Evolutionary conservation across 1,284 basidiomycete species (phyloP).

Genomic region (Ustilago nuda): DNA sequence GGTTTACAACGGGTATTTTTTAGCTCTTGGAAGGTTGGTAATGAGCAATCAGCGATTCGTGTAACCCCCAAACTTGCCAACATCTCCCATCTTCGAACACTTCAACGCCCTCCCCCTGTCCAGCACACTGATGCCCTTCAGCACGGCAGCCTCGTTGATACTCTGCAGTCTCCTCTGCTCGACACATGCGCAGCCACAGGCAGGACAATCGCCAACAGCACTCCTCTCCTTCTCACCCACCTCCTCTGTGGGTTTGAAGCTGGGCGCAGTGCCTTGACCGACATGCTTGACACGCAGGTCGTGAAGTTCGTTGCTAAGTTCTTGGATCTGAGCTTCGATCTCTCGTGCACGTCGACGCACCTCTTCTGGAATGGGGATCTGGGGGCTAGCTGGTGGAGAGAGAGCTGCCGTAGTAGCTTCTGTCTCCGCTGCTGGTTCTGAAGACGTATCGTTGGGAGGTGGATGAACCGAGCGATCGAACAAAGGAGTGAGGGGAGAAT

Average conservation of each 20-base stretch:
- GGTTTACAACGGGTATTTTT: not conserved
- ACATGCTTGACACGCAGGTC: slow-evolving; percentile 45
- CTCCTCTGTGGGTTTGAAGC: slow-evolving; percentile 8
- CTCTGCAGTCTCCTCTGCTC: slow-evolving; percentile 56
- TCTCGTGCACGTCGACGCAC: slow-evolving; percentile 46
- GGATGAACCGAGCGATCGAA: slow-evolving; percentile 36
- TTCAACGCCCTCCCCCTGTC: slow-evolving; percentile 56
- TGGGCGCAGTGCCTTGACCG: slow-evolving; percentile 35
- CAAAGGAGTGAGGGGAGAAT: slow-evolving; percentile 44
- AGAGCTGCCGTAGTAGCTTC: slow-evolving; percentile 4
- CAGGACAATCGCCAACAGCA: slow-evolving; percentile 23
- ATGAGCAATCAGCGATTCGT: slow-evolving; percentile 29
- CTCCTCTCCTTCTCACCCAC: slow-evolving; percentile 15
- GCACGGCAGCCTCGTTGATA: slow-evolving; percentile 57
- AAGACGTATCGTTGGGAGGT: not conserved
- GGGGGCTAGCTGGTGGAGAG: slow-evolving; percentile 24
- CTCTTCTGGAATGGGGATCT: slow-evolving; percentile 39
- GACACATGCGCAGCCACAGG: slow-evolving; percentile 54
- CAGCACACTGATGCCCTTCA: slow-evolving; percentile 56
- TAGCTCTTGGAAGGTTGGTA: not conserved
- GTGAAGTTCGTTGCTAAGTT: slow-evolving; percentile 46
- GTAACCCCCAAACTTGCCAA: slow-evolving; percentile 56
- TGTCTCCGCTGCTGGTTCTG: slow-evolving; percentile 9
- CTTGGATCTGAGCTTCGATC: slow-evolving; percentile 49
- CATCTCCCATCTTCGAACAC: slow-evolving; percentile 40